Conservation (phyloP, 2,329 filamentous ascomycete species). For the Didymella segeticola region DNA sequence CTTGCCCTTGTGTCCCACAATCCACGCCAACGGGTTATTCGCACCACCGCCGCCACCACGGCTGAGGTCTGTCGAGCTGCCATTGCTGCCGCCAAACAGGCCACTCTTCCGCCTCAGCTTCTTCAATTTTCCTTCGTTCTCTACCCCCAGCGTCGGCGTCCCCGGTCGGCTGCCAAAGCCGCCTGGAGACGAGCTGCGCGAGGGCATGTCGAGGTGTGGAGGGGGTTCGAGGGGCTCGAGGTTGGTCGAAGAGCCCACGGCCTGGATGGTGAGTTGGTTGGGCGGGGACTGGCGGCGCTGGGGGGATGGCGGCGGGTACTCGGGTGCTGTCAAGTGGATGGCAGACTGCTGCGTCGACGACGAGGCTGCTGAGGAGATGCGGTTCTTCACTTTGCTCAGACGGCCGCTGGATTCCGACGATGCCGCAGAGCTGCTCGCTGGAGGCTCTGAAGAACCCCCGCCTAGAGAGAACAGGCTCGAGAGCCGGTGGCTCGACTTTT, state of each 20-base stretch:
- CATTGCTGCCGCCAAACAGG: constrained; percentile 38
- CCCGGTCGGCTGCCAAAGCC: constrained; percentile 31
- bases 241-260: constrained; percentile 31
- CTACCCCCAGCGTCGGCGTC: constrained; percentile 26
- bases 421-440: constrained; percentile 24
- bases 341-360: constrained; percentile 11
- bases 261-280: constrained; percentile 36
- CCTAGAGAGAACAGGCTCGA: constrained; percentile 43
- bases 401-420: constrained; percentile 40
- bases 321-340: constrained; percentile 37
- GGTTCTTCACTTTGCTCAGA: constrained; percentile 42
- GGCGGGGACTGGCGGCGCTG: constrained; percentile 22
- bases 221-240: constrained; percentile 40
- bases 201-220: constrained; percentile 33
- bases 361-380: constrained; percentile 36
- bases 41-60: constrained; percentile 5
- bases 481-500: constrained; percentile 42
- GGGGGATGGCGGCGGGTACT: constrained; percentile 37
- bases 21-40: constrained; percentile 59
- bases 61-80: constrained; percentile 29
- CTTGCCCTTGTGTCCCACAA: constrained; percentile 64
- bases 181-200: constrained; percentile 38
- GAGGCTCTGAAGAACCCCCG: constrained; percentile 24
- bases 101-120: constrained; percentile 46
- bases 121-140: constrained; percentile 32